Conservation (phyloP, 1,284 basidiomycete species). For the Peniophora sp. region DNA sequence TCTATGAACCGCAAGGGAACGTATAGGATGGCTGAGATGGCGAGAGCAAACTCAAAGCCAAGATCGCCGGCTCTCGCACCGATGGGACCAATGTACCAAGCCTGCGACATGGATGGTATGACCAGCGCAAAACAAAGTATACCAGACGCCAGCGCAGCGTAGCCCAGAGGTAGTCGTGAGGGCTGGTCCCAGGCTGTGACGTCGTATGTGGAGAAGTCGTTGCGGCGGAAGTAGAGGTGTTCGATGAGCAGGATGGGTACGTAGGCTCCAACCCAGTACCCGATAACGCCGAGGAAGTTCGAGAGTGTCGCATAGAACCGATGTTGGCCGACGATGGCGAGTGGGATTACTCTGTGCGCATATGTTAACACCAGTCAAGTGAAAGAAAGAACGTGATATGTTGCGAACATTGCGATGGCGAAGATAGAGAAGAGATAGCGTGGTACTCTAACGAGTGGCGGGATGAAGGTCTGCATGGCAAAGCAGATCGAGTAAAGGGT, state of each 20-base stretch:
- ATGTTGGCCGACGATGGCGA: slow-evolving; percentile 63
- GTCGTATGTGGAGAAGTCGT: slow-evolving; percentile 44
- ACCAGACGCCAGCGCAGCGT: slow-evolving; percentile 49
- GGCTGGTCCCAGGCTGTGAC: slow-evolving; percentile 46
- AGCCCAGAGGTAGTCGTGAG: slow-evolving; percentile 51
- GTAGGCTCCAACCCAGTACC: slow-evolving; percentile 63
- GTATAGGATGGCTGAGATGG: slow-evolving; percentile 45
- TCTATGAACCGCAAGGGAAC: slow-evolving; percentile 43
- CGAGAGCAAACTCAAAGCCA: slow-evolving; percentile 69
- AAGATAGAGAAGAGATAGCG: slow-evolving; percentile 83
- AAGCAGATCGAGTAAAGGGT: slow-evolving; percentile 84
- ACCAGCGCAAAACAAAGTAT: slow-evolving; percentile 46
- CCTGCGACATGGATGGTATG: slow-evolving; percentile 65
- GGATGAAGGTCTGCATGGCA: slow-evolving; percentile 73
- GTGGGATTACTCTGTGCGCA: slow-evolving; percentile 32
- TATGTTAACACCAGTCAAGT: neutral
- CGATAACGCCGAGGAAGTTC: slow-evolving; percentile 68
- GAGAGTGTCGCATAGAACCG: slow-evolving; percentile 57
- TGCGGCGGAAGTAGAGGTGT: slow-evolving; percentile 54
- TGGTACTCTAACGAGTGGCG: slow-evolving; percentile 61
- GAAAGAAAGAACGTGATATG: neutral
- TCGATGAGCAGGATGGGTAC: slow-evolving; percentile 53
- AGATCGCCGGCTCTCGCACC: slow-evolving; percentile 66
- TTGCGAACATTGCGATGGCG: slow-evolving; percentile 67
- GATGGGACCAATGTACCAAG: slow-evolving; percentile 69